These are phyloP conservation scores for Mucor circinelloides DNA, from an alignment of 371 early-diverging fungal species.

Conservation along the genomic window DNA sequence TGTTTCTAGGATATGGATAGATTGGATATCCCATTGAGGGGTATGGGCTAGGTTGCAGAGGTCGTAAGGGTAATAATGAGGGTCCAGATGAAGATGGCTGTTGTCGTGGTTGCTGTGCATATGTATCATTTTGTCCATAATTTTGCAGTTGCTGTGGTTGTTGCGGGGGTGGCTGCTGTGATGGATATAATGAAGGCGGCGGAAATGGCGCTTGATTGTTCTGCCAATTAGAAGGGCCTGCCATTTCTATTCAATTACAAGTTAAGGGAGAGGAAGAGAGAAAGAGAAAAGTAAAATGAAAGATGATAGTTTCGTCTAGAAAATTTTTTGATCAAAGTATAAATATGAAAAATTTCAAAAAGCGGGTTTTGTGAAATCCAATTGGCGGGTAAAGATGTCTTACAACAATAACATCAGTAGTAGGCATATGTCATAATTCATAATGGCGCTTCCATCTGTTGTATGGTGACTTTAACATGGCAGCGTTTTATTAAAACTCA, in stretches of 20 bases:
- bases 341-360: not conserved
- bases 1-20: conserved; percentile 1
- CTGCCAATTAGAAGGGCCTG: conserved; percentile 21
- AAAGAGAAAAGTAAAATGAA: not conserved
- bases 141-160: not conserved
- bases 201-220: not conserved
- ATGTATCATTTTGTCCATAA: not conserved
- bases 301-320: not conserved
- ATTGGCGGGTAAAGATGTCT: not conserved
- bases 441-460: too few relatives aligned
- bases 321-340: not conserved
- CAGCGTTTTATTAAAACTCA: too few relatives aligned
- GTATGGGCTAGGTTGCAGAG: conserved; percentile 19
- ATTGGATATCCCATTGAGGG: conserved; percentile 7
- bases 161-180: not conserved
- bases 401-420: not conserved
- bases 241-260: conserved; percentile 2
- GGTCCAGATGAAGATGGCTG: not conserved
- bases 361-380: not conserved
- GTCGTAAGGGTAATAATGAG: not conserved
- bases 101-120: not conserved
- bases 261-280: not conserved
- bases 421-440: not conserved
- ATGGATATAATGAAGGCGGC: not conserved
- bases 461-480: too few relatives aligned